Evolutionary conservation across 176 grass and related monocot species (phyloP).

Genomic region (Aegilops sharonensis): DNA sequence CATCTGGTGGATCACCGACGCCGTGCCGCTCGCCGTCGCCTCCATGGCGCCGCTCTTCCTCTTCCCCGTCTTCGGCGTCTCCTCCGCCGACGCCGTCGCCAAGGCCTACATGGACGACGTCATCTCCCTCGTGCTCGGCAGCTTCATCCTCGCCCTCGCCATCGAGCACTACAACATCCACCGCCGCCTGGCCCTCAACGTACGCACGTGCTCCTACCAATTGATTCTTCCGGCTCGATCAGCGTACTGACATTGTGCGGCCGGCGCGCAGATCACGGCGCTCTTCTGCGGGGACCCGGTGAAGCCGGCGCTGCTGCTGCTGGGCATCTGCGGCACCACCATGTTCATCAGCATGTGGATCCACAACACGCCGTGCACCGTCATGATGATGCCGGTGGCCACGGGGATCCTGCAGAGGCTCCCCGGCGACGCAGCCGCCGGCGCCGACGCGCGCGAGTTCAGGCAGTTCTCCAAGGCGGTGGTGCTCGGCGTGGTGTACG

Average conservation of each 20-base stretch:
- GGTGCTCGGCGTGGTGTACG: slow-evolving; percentile 59
- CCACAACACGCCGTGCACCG: slow-evolving; percentile 79
- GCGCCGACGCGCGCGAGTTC: slow-evolving; percentile 18
- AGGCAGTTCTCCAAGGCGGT: slow-evolving; percentile 65
- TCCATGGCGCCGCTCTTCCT: slow-evolving; percentile 94
- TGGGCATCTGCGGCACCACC: slow-evolving; percentile 69
- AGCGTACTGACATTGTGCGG: neutral
- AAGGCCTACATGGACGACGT: slow-evolving; percentile 94
- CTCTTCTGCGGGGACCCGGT: slow-evolving; percentile 81
- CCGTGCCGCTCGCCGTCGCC: slow-evolving; percentile 83
- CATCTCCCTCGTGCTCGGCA: slow-evolving; percentile 94
- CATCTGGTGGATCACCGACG: slow-evolving; percentile 84
- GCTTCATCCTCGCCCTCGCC: slow-evolving; percentile 93
- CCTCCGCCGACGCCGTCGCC: slow-evolving; percentile 56
- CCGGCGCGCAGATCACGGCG: slow-evolving; percentile 48
- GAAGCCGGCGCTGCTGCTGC: slow-evolving; percentile 60
- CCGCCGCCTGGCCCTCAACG: slow-evolving; percentile 82
- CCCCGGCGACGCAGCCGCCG: slow-evolving; percentile 15
- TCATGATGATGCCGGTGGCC: slow-evolving; percentile 93
- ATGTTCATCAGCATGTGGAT: slow-evolving; percentile 92
- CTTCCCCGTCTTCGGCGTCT: slow-evolving; percentile 70
- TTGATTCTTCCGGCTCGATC: neutral
- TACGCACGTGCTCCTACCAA: neutral
- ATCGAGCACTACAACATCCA: slow-evolving; percentile 95
- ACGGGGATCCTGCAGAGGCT: slow-evolving; percentile 81